Base-by-base conservation (phyloP, 768 basidiomycete genomes). In the Trametes elegans region DNA sequence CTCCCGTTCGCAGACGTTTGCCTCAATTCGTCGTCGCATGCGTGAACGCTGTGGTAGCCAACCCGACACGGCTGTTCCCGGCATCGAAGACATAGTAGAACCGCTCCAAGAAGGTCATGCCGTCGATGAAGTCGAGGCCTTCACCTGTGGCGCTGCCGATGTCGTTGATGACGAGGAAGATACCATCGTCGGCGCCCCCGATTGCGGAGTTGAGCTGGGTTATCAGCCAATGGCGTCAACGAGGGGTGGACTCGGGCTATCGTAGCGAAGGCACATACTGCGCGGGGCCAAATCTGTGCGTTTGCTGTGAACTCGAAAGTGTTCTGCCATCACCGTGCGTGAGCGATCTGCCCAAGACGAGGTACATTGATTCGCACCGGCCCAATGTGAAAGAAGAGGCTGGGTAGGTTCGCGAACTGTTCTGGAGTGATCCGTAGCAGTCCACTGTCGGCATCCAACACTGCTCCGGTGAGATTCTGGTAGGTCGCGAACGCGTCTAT, bases 241-340 rank as follows among this genome's bases (percentile, higher is more conserved):
- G 32, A 14, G 5, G n/a, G 28, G 5, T 1, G n/a, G 19, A 46
- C 23, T 4, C n/a, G n/a, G n/a, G n/a, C n/a, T n/a, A n/a, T n/a
- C n/a, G n/a, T n/a, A n/a, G n/a, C n/a, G n/a, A n/a, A n/a, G 19
- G 10, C 14, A 58, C 62, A 21, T 55, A 67, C 66, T 7, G 66
- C 55, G 46, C 58, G 79, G 0, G 84, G 85, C 83, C 84, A 88
- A 51, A 82, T 79, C 73, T 89, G 86, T 1, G 82, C 85, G 59
- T 86, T 83, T 8, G 81, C 68, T 2, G 80, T 82, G 53, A 88
- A 62, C 65, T 80, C 79, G 59, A 76, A 83, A 2, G 76, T 76
- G 11, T 68, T 69, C 80, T 83, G 46, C 28, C 19, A 28, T 38
- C 14, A 49, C 14, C 29, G 7, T 18, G 11, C 1, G 23, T 24